Base-by-base conservation (phyloP, 345 rosid species). In the Bretschneidera sinensis region DNA sequence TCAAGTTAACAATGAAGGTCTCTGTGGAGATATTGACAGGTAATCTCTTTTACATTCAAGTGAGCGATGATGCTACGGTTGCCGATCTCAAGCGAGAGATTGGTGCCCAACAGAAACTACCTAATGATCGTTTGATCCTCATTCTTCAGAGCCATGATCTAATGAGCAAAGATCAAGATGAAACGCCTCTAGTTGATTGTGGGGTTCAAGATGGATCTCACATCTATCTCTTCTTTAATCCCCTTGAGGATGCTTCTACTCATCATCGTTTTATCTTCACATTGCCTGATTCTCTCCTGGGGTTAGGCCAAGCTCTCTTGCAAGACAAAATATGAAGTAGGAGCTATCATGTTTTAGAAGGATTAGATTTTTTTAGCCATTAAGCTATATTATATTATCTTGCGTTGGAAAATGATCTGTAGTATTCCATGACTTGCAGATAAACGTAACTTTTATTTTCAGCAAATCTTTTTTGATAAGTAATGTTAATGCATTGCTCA, bases 1-100 rank as follows among this genome's bases (percentile, higher is more conserved):
- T n/a, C n/a, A n/a, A n/a, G n/a, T n/a, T n/a, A 16, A 55, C 47
- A 51, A 91, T 91, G 97, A 88, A 54, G 68, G 57, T 91, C 67
- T 83, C 22, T 50, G 85, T 88, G 71, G 91, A 88, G 81, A 83
- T 84, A 51, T 54, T 88, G 57, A 91, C 94, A 16, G 97, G 94
- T 15, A 61, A 45, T 28, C 71, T 81, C 17, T 79, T 85, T 74
- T 70, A 65, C 50, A 31, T 80, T 31, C 56, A 88, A 39, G 76
- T 91, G 43, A 74, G 19, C 6, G 66, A 75, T 16, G 73, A 79
- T 51, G 83, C 87, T 6, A 88, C 77, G 0, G 73, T 88, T 11
- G 76, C 43, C 14, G 88, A 85, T 31, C 72, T 88, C 1, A 88
- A 86, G 57, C 74, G 67, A 68, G 83, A 76, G 76, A 81, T 91